Base-by-base conservation (phyloP, 2,329 filamentous ascomycete genomes). In the Colletotrichum lentis region DNA sequence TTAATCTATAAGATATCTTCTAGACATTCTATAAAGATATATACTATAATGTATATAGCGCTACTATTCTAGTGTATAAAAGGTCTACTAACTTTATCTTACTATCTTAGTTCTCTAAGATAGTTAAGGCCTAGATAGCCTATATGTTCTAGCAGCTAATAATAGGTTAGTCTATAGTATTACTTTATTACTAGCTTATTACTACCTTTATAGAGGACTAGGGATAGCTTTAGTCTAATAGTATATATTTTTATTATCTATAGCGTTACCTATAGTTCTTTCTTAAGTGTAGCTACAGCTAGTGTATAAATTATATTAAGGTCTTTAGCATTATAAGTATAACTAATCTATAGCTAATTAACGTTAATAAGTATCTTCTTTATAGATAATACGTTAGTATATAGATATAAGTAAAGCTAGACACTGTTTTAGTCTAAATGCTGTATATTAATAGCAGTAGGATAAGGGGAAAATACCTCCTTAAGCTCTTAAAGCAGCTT, bases 381-480 rank as follows among this genome's bases (percentile, higher is more conserved):
- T 60, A 41, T 49, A 20, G 43, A 52, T 31, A 27, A 7, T 43
- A 49, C 10, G 22, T 50, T 14, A 8, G 18, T 18, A 50, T 60
- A 35, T 11, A 50, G 27, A 49, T 60, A 31, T 11, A 39, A 22
- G n/a, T 52, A 16, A 58, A 60, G 39, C 62, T 31, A n/a, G 47
- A 58, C 24, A 64, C 62, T 14, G 31, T 49, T 20, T 50, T 47
- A 5, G 47, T 35, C 35, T n/a, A 39, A 18, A 55, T 65, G 10
- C 44, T 65, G 31, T 44, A 47, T 8, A 60, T 68, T 24, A 63
- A 78, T 67, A 73, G 73, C 20, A 73, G 76, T 20, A 75, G 76
- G 3, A 72, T 76, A 37, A 73, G 76, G 14, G 75, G 76, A 3
- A 67, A 77, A 5, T 76, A 75, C 11, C 68, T 64, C 4, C 73